Base-by-base conservation (phyloP, 2,329 filamentous ascomycete species). In the Waltergamsia citrina region DNA sequence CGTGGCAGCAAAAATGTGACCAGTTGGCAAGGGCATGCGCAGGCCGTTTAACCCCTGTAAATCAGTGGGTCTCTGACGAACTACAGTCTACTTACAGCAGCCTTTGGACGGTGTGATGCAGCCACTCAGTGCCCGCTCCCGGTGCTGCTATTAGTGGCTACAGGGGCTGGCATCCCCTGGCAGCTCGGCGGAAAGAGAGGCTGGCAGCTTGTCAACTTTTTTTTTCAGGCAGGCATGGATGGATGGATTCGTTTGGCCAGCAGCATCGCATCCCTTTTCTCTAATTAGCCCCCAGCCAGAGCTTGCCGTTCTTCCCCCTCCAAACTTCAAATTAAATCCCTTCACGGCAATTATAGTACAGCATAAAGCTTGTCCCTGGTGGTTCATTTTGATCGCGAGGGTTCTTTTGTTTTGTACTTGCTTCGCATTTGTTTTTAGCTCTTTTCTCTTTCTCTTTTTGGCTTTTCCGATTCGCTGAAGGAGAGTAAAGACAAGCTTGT, bases 11-110 rank as follows among this genome's bases (percentile, higher is more conserved):
- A 17, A 5, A 9, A 30, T n/a, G 23, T n/a, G 9, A 8, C 28
- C 27, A 29, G 27, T 15, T 24, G 22, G 22, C 27, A 15, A 8
- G 7, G 27, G 8, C 27, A 9, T 11, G 10, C 28, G 12, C 8
- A 6, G 17, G 7, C 28, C 15, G 15, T 17, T 30, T 20, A 14
- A 32, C 30, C 30, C 30, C 30, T 32, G 30, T 32, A 32, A 32
- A 21, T 32, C 30, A 32, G 30, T 32, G 30, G 30, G 20, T 6
- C 30, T 20, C 18, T 14, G 28, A 30, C 28, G 28, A 30, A 30
- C 28, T 30, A 17, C 28, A 30, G 17, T 14, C 15, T n/a, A n/a
- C n/a, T n/a, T n/a, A n/a, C n/a, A n/a, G n/a, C n/a, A n/a, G n/a
- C n/a, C n/a, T n/a, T n/a, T n/a, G n/a, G n/a, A n/a, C n/a, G n/a